A percentile compares a stretch with the other conserved stretches of the same genome.
These are phyloP conservation scores for Calcarisporium arbuscula DNA, from an alignment of 2,329 filamentous ascomycete genomes.

Conservation along the genomic window DNA sequence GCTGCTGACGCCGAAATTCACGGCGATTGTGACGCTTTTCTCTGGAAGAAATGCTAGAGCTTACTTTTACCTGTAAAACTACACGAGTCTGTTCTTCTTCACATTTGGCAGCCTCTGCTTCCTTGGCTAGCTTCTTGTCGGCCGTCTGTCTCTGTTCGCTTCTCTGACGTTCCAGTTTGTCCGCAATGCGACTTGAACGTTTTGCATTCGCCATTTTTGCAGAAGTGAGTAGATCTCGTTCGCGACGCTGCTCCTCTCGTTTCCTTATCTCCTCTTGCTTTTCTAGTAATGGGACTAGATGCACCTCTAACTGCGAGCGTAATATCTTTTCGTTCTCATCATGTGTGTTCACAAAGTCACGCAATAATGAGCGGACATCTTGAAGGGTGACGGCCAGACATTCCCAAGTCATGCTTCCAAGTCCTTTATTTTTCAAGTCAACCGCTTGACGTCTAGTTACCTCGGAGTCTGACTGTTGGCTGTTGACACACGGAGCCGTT, in stretches of 20 bases:
- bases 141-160: constrained; percentile 66
- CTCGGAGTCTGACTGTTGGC: constrained; percentile 19
- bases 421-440: constrained; percentile 50
- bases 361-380: constrained; percentile 68
- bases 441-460: constrained; percentile 26
- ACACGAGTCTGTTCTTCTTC: constrained; percentile 58
- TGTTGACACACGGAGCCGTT: constrained; percentile 57
- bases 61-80: too few species aligned
- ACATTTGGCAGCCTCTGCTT: constrained; percentile 57
- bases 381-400: constrained; percentile 77
- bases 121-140: constrained; percentile 45
- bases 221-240: constrained; percentile 74
- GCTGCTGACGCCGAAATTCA: constrained; percentile 72
- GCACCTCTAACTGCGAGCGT: constrained; percentile 62
- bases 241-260: constrained; percentile 57
- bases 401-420: constrained; percentile 81
- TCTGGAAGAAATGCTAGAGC: constrained; percentile 66
- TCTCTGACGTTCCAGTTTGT: constrained; percentile 71
- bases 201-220: constrained; percentile 92
- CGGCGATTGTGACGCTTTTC: constrained; percentile 83
- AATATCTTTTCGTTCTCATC: constrained; percentile 82
- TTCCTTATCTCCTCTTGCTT: constrained; percentile 71
- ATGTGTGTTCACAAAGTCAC: constrained; percentile 65
- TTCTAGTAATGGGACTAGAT: constrained; percentile 79
- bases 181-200: constrained; percentile 81